phyloP scores from a whole-genome alignment of 805 yeast species.

The Candida yuanshanica region DNA sequence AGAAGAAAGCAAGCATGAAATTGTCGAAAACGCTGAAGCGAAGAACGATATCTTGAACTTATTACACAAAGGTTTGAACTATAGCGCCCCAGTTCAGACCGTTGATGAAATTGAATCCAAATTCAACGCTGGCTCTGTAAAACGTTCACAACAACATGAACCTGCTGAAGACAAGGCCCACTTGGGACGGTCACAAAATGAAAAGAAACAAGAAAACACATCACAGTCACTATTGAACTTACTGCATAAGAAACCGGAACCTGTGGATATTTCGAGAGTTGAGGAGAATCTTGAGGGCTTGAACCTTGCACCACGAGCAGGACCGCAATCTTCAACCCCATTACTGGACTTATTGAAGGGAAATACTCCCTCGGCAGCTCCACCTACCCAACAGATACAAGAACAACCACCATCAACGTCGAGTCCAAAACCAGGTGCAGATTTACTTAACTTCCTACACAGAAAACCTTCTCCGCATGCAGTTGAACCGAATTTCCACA shows the following conservation, averaged over 20 bases:
- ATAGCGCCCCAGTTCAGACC: constrained; percentile 1
- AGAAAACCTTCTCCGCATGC: constrained; percentile 6
- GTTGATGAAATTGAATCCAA: constrained; percentile 6
- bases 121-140: neutral
- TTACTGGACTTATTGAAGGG: constrained; percentile 4
- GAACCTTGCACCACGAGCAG: neutral
- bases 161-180: too few relatives aligned
- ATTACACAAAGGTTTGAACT: constrained; percentile 1
- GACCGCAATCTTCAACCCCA: constrained; percentile 1
- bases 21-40: neutral
- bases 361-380: neutral
- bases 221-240: constrained; percentile 1
- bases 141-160: too few relatives aligned
- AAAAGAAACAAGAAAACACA: constrained; percentile 3
- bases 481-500: neutral
- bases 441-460: constrained; percentile 11
- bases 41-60: constrained; percentile 4
- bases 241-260: constrained; percentile 1
- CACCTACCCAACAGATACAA: constrained; percentile 2
- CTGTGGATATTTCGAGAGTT: neutral
- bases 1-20: neutral
- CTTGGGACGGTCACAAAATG: too few relatives aligned
- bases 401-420: constrained; percentile 4
- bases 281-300: neutral
- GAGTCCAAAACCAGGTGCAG: constrained; percentile 6